Evolutionary conservation across 208 protist species (phyloP), one percentile per base, ranked within the genome.

Genomic region (Wallacemonas sp.): DNA sequence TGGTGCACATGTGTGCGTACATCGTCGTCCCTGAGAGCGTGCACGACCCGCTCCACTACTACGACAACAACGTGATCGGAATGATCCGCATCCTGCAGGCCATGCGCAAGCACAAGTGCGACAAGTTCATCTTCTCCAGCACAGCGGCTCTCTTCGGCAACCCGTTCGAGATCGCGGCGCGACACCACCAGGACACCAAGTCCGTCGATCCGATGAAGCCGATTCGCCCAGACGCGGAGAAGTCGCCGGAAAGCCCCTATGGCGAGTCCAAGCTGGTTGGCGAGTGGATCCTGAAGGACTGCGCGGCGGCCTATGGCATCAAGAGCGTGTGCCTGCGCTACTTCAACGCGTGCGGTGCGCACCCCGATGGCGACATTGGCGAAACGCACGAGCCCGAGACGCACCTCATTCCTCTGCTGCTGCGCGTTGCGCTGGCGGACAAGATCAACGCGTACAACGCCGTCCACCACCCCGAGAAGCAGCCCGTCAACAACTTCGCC

Each of bases 291-390:
- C 60, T 99, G n/a, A 61, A 79, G 58, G 97, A 98, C 76, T 73
- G 90, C 21, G 77, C 74, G 21, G 47, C 66, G 0, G 87, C 85
- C 14, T 90, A 94, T 36, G 85, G 91, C 52, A 82, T 87, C 32
- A 80, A 91, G 56, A 86, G 90, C 52, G 76, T 98, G 29, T 78
- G 97, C 47, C 85, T 99, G 34, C 91, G 98, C 33, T 99, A 99
- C 82, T 99, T 99, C 85, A 99, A 99, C 83, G 98, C 98, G 16
- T 90, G 95, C 39, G 98, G 98, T 23, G 97, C 97, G 0, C 94
- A 99, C 75, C 66, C 68, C 41, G 88, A 90, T 41, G 98, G 98
- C 23, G 83, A 85, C 24, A 99, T 99, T 67, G 98, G 98, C 23
- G 97, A 99, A 75, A 88, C 96, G 52, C 96, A 98, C 47, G 71